Percentiles rank a stretch among this genome's conserved stretches.
phyloP scores from a whole-genome alignment of 2,329 filamentous ascomycete genomes.

The Nemania sp. region DNA sequence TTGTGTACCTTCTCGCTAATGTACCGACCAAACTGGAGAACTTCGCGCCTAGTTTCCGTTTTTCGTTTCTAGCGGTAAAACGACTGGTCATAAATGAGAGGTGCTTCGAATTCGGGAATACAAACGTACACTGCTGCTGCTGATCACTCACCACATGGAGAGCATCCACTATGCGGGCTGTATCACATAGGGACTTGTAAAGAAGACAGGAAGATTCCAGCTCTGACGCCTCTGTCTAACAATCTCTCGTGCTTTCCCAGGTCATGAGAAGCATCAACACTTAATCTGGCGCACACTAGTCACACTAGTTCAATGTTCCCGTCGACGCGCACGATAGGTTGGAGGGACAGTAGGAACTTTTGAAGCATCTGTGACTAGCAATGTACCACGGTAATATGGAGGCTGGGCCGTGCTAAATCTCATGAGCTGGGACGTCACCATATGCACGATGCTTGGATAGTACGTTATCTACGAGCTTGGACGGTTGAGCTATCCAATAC shows the following conservation, averaged over 20 bases:
- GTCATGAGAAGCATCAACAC: background rate
- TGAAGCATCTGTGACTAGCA: background rate
- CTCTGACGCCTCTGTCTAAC: background rate
- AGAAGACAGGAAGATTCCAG: background rate
- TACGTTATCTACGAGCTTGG: background rate
- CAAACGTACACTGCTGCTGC: background rate
- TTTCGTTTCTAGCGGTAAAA: background rate
- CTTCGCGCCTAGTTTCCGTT: background rate
- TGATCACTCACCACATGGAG: background rate
- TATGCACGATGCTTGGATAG: background rate
- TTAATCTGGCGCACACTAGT: background rate
- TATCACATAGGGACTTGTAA: background rate
- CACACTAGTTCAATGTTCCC: background rate
- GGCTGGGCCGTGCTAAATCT: background rate
- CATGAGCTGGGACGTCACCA: background rate
- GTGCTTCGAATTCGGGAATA: background rate
- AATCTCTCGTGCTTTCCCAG: background rate
- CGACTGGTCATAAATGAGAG: background rate
- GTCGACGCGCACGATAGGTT: background rate
- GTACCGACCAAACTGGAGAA: too few relatives aligned
- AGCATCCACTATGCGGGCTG: background rate
- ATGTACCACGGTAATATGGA: background rate
- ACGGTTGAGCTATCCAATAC: background rate
- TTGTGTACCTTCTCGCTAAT: too few relatives aligned
- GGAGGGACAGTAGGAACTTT: background rate